Conservation (phyloP, 1,284 basidiomycete species). For the Tilletia caries region DNA sequence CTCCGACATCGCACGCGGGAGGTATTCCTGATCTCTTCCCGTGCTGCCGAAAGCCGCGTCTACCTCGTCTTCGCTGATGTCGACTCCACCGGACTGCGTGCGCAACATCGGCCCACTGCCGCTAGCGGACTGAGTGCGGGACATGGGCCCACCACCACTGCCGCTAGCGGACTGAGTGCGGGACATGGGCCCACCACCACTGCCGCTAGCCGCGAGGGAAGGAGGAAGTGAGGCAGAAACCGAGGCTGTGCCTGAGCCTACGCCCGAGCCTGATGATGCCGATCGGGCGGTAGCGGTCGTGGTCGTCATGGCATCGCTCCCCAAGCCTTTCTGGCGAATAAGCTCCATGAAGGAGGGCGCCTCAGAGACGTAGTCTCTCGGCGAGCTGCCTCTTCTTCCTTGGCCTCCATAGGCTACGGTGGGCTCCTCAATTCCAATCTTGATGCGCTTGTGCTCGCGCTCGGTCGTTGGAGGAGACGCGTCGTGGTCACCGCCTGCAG, state of each 20-base stretch:
- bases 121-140: conserved; percentile 2
- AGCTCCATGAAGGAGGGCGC: conserved; percentile 18
- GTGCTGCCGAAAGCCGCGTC: not conserved
- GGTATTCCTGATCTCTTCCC: not conserved
- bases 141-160: not conserved
- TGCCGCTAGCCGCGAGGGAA: not conserved
- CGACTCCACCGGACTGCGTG: not conserved
- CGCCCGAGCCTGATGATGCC: not conserved
- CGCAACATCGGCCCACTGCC: not conserved
- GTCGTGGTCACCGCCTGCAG: not conserved
- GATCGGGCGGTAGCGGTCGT: conserved; percentile 1
- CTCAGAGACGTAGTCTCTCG: conserved; percentile 15
- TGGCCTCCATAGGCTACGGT: no score
- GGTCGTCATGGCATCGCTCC: conserved; percentile 10
- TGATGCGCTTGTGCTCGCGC: conserved; percentile 9
- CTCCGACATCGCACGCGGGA: not conserved
- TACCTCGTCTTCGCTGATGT: conserved; percentile 9
- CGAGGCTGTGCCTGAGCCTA: not conserved
- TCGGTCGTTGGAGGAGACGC: not conserved
- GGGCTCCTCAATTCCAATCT: not conserved
- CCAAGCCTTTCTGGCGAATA: conserved; percentile 1
- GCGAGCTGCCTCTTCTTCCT: not conserved
- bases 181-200: not conserved
- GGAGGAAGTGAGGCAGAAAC: not conserved
- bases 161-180: not conserved